These are phyloP conservation scores for Scedosporium minutisporum DNA, from an alignment of 2,329 filamentous ascomycete species.

Conservation along the genomic window DNA sequence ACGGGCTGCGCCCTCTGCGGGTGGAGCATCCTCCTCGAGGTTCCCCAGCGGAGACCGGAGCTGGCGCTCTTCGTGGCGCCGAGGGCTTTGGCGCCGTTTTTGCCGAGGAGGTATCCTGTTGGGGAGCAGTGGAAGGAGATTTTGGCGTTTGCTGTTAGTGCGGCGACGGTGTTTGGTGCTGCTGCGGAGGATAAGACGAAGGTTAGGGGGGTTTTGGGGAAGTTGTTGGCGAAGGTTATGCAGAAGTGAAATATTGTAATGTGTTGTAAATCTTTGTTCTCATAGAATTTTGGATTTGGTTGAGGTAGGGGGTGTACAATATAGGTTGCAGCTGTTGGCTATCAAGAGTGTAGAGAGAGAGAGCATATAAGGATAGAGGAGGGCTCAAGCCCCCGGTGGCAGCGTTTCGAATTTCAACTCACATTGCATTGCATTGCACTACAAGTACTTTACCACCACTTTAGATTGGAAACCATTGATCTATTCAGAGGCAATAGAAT, in stretches of 20 bases:
- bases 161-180: slow-evolving; percentile 61
- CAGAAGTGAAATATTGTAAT: slow-evolving; percentile 15
- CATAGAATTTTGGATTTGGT: neutral
- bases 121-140: slow-evolving; percentile 60
- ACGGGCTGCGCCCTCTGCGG: slow-evolving; percentile 67
- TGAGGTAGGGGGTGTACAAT: neutral
- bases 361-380: neutral
- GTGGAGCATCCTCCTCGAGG: slow-evolving; percentile 71
- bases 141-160: slow-evolving; percentile 55
- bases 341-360: neutral
- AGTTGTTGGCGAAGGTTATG: slow-evolving; percentile 43
- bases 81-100: slow-evolving; percentile 61
- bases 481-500: neutral
- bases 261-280: neutral
- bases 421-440: neutral
- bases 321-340: neutral
- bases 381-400: too few relatives aligned
- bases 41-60: slow-evolving; percentile 56
- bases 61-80: slow-evolving; percentile 75
- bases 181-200: slow-evolving; percentile 50
- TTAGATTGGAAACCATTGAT: neutral
- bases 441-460: neutral
- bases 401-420: too few relatives aligned
- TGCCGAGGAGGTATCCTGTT: slow-evolving; percentile 58
- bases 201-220: slow-evolving; percentile 61